Evolutionary conservation across 805 yeast genomes (phyloP), one percentile per base, ranked within the genome.

Genomic region (Yarrowia osloensis): DNA sequence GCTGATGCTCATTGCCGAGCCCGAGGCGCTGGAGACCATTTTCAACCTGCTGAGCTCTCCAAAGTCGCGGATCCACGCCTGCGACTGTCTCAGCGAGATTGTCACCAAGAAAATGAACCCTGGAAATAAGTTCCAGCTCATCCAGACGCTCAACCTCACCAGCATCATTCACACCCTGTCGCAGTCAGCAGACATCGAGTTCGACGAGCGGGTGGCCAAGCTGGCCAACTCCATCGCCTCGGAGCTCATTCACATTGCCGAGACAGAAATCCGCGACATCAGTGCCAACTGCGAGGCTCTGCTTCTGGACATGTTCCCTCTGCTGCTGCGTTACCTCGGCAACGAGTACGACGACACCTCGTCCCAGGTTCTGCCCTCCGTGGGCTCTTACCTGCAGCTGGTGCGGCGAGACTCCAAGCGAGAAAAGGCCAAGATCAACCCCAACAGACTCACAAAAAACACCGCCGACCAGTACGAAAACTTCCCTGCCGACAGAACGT

Each of bases 261-360:
- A 85, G 67, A 78, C 83, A 73, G 71, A 68, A 21, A 28, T 40
- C 28, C 63, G 66, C 15, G 74, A 75, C 7, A 15, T 54, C 15
- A 17, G 28, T 2, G 49, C 13, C 12, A 40, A 28, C 63, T 39
- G 37, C 26, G 79, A 78, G 65, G 80, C 78, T 50, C 83, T 86
- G 71, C 79, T 90, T 21, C 75, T 86, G 31, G 84, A 85, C 67
- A 79, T 90, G 21, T 85, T 91, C 81, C 97, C 98, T 24, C 80
- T 86, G 33, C 80, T 89, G 8, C 82, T 94, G 68, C 82, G 82
- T 68, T 90, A 88, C 70, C 82, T 95, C 74, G 83, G 85, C 33
- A 89, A 91, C 75, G 96, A 88, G 70, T 92, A 88, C 74, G 98
- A 95, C 76, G 98, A 95, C 71, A 88, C 94, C 15, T 86, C 96